Evolutionary conservation across 805 yeast genomes (phyloP).

Genomic region (Yarrowia keelungensis): DNA sequence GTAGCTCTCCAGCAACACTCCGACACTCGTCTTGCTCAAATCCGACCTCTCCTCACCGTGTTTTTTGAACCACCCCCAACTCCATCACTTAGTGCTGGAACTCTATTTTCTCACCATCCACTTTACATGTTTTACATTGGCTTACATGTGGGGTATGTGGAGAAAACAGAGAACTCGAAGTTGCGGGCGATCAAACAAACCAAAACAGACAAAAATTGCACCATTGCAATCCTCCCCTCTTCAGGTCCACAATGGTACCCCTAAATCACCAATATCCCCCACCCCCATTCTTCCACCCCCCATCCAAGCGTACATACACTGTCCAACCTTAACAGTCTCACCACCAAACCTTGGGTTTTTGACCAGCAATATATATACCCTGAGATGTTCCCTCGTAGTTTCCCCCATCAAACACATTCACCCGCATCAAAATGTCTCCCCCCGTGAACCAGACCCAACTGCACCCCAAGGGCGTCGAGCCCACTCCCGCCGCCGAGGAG

Average conservation of each 20-base stretch:
- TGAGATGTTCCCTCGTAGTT: not conserved
- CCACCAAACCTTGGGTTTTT: not conserved
- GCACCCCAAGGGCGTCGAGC: constrained; percentile 55
- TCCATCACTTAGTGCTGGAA: too few relatives aligned
- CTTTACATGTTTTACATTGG: constrained; percentile 38
- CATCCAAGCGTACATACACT: too few relatives aligned
- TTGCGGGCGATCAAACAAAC: too few relatives aligned
- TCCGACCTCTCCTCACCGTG: too few relatives aligned
- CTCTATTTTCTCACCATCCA: not conserved
- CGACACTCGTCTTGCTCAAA: too few relatives aligned
- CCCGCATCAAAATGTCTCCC: constrained; percentile 46
- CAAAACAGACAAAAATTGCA: too few relatives aligned
- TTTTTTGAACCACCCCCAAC: too few relatives aligned
- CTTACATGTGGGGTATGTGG: constrained; percentile 38
- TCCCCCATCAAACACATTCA: not conserved
- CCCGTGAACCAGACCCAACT: constrained; percentile 53
- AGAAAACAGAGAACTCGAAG: too few relatives aligned
- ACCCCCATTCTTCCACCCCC: too few relatives aligned
- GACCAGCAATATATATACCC: constrained; percentile 24
- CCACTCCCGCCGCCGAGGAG: constrained; percentile 51
- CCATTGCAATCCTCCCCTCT: too few relatives aligned
- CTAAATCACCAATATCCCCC: too few relatives aligned
- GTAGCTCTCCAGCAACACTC: not conserved
- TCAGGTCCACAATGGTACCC: not conserved
- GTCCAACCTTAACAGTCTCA: not conserved